phyloP scores from a whole-genome alignment of 2,329 filamentous ascomycete species.

The Coleophoma cylindrospora region DNA sequence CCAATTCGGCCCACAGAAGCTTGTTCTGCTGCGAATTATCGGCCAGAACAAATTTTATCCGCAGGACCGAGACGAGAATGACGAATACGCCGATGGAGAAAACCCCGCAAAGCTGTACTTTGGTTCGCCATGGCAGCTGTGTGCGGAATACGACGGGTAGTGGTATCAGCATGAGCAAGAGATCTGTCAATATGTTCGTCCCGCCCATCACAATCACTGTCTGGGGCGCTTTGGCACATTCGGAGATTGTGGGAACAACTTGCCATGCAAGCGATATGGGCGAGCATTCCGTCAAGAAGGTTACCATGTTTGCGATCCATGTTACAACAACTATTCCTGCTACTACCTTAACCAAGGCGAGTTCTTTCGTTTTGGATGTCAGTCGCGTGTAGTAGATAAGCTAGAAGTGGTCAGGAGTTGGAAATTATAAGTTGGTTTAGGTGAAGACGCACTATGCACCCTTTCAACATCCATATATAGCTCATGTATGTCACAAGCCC shows the following conservation, averaged over 20 bases:
- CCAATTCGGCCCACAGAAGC: constrained; percentile 14
- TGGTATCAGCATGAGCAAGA: constrained; percentile 14
- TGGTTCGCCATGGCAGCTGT: constrained; percentile 5
- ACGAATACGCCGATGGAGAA: constrained; percentile 14
- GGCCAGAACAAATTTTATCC: too few species aligned
- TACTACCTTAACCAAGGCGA: constrained; percentile 5
- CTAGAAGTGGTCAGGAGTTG: background rate
- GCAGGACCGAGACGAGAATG: constrained; percentile 1
- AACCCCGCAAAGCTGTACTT: constrained; percentile 7
- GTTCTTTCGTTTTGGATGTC: constrained; percentile 6
- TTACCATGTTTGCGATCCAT: constrained; percentile 10
- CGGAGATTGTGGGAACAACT: constrained; percentile 7
- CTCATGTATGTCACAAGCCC: constrained; percentile 12
- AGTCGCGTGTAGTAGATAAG: constrained; percentile 16
- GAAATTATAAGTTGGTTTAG: background rate
- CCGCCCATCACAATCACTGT: constrained; percentile 7
- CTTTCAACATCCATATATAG: constrained; percentile 20
- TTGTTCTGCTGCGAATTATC: constrained; percentile 2
- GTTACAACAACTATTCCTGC: constrained; percentile 8
- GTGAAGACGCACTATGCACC: constrained; percentile 14
- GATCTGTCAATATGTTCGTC: constrained; percentile 11
- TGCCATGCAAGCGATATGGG: constrained; percentile 14
- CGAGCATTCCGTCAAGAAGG: constrained; percentile 13
- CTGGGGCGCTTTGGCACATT: constrained; percentile 9
- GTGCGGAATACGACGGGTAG: constrained; percentile 13